Base-by-base conservation (phyloP, 768 basidiomycete species). In the Pleurotus tuoliensis region DNA sequence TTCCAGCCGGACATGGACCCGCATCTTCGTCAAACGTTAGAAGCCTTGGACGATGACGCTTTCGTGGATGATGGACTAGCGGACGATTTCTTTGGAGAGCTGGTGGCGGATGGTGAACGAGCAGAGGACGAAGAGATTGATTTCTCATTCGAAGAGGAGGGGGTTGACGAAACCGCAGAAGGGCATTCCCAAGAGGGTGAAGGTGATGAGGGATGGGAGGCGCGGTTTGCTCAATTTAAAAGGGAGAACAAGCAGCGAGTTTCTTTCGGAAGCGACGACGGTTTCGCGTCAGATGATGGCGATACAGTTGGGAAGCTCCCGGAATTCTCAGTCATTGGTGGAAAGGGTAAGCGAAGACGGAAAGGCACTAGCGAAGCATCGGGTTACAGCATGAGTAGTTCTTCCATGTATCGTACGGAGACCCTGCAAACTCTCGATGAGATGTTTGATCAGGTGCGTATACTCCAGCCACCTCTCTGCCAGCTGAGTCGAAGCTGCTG, bases 1-100 rank as follows among this genome's bases (percentile, higher is more conserved):
- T 86, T 99, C 58, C 90, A 91, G 66, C 97, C 94, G 1, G 92
- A 96, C 65, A 92, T 99, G 91, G 92, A 99, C 67, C 93, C 94
- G 4, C 92, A 94, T 72, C 78, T 98, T 24, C 80, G 97, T 22
- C 97, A 99, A 70, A 84, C 85, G 0, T 74, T 99, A 13, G 94
- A 97, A 66, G 97, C 97, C 1, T 75, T 99, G 20, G 97, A 98
- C 58, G 95, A 99, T 63, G 94, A 96, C 58, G 94, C 89, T 2
- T 99, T 96, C 64, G 88, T 97, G 13, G 88, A 93, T 41, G 88
- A 87, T 56, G 79, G 72, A 7, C 67, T 87, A 3, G 84, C 81
- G 34, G 92, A 93, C 52, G 81, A 86, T 66, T 92, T 92, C 68
- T 94, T 94, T 58, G 74, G 73, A 9, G 81, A 88, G 59, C 73